Evolutionary conservation across 192 early-diverging fungal genomes (phyloP).

Genomic region (Coemansia sp.): DNA sequence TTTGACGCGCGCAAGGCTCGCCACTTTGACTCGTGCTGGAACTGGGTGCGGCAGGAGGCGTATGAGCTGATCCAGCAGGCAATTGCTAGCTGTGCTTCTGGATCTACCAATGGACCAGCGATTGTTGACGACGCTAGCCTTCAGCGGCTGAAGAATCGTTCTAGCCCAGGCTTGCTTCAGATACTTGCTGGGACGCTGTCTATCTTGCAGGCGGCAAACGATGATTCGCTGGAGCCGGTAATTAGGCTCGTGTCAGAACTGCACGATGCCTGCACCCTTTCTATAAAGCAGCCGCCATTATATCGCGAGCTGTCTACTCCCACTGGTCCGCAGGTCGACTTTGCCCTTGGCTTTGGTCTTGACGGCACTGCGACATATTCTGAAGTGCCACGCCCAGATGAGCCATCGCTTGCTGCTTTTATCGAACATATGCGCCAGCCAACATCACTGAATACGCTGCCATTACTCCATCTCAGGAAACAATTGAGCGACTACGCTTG

Average conservation of each 20-base stretch:
- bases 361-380: constrained; percentile 76
- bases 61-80: constrained; percentile 72
- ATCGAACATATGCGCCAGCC: constrained; percentile 71
- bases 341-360: too few relatives aligned
- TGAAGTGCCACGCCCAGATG: constrained; percentile 77
- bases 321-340: constrained; percentile 74
- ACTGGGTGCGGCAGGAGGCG: constrained; percentile 73
- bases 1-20: constrained; percentile 84
- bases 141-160: constrained; percentile 74
- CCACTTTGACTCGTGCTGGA: constrained; percentile 93
- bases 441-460: constrained; percentile 54
- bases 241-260: constrained; percentile 63
- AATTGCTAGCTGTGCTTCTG: constrained; percentile 60
- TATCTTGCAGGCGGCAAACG: constrained; percentile 67
- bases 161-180: constrained; percentile 68
- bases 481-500: constrained; percentile 24
- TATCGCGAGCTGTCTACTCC: constrained; percentile 82
- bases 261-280: constrained; percentile 70
- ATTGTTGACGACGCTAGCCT: constrained; percentile 61
- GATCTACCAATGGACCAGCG: constrained; percentile 62
- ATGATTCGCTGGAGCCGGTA: constrained; percentile 61
- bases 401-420: constrained; percentile 81
- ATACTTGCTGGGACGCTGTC: constrained; percentile 68
- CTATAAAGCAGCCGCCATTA: too few relatives aligned
- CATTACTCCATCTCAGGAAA: constrained; percentile 10